phyloP scores from a whole-genome alignment of 2,329 filamentous ascomycete genomes.

The Neofusicoccum laricinum region DNA sequence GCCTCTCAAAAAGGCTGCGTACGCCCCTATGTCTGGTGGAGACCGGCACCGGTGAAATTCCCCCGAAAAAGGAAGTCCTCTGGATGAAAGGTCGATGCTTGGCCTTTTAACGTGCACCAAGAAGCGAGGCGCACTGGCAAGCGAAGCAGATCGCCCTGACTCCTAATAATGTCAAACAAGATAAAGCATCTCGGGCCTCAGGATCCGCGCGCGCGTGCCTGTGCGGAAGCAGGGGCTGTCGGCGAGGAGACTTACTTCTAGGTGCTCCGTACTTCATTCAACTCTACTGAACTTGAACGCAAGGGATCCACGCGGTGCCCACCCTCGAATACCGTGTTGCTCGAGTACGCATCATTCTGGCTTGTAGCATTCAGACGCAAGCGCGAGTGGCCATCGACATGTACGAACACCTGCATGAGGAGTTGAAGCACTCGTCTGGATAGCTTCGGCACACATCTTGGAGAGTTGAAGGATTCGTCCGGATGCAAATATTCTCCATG shows the following conservation, averaged over 20 bases:
- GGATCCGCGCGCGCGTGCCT: not conserved
- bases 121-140: slow-evolving; percentile 7
- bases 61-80: not conserved
- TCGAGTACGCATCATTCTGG: not conserved
- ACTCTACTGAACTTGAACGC: not conserved
- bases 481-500: too few species aligned
- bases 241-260: not conserved
- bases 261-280: not conserved
- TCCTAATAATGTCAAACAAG: slow-evolving; percentile 6
- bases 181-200: slow-evolving; percentile 1
- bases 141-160: slow-evolving; percentile 6
- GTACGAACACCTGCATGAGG: too few species aligned
- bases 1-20: not conserved
- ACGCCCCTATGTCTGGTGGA: not conserved
- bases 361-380: too few species aligned
- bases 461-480: too few species aligned
- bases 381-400: too few species aligned
- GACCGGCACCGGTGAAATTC: not conserved
- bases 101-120: slow-evolving; percentile 1
- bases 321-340: not conserved
- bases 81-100: not conserved
- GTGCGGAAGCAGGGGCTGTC: slow-evolving; percentile 10
- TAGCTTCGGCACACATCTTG: too few species aligned
- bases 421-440: too few species aligned
- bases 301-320: not conserved